Percentiles rank a stretch among this genome's conserved stretches.
phyloP scores from a whole-genome alignment of 1,139 yeast species.

The Hansenula lynferdii region DNA sequence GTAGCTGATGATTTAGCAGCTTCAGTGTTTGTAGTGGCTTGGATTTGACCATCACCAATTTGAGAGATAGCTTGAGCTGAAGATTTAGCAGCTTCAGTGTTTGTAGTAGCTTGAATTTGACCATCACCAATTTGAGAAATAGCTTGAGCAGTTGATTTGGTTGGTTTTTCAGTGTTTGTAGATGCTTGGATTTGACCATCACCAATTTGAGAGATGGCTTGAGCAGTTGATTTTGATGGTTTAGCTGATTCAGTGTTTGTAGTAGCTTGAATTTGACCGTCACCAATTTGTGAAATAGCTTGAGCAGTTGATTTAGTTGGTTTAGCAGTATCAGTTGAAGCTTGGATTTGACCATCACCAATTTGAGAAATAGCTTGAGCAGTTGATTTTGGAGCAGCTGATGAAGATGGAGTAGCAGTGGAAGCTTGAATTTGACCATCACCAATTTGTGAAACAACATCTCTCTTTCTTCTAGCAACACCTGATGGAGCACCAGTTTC shows the following conservation, averaged over 20 bases:
- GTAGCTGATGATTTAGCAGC: conserved; percentile 9
- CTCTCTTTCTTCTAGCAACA: conserved; percentile 33
- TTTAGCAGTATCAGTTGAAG: conserved; percentile 33
- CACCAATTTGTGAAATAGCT: conserved; percentile 47
- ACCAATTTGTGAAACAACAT: conserved; percentile 41
- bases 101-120: conserved; percentile 15
- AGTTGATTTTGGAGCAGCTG: conserved; percentile 12
- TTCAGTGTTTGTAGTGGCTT: conserved; percentile 19
- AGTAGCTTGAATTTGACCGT: conserved; percentile 59
- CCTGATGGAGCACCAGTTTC: conserved; percentile 17
- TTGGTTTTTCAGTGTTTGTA: conserved; percentile 8
- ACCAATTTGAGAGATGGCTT: conserved; percentile 43
- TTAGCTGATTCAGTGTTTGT: conserved; percentile 3
- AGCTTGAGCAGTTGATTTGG: conserved; percentile 20
- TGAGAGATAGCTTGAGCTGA: conserved; percentile 8
- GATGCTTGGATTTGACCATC: conserved; percentile 48
- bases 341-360: conserved; percentile 60
- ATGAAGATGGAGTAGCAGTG: conserved; percentile 31
- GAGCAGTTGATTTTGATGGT: conserved; percentile 9
- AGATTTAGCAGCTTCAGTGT: conserved; percentile 8
- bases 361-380: conserved; percentile 37
- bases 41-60: conserved; percentile 17
- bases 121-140: conserved; percentile 16
- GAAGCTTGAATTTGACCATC: conserved; percentile 62
- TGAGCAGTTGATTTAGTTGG: conserved; percentile 24